Percentiles rank a stretch among this genome's conserved stretches.
Evolutionary conservation across 768 basidiomycete species (phyloP).

Genomic region (Naematelia aurantialba): DNA sequence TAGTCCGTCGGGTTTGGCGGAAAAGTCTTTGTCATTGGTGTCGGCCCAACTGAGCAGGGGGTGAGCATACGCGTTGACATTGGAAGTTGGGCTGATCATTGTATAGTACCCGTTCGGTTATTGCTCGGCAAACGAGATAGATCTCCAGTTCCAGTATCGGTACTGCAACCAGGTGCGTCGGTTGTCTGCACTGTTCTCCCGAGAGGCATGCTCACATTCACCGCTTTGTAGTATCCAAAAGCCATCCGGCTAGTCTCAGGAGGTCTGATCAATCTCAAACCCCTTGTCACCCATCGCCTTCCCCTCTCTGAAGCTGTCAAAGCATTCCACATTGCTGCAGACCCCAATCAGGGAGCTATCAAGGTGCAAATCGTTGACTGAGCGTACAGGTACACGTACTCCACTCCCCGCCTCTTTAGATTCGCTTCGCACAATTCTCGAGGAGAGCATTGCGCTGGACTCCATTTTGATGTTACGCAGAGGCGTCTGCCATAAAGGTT

Average conservation of each 20-base stretch:
- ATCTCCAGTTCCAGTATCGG: slow-evolving; percentile 52
- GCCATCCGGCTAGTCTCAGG: slow-evolving; percentile 50
- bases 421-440: no score
- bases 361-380: slow-evolving; percentile 50
- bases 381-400: neutral
- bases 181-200: neutral
- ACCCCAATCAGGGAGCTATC: slow-evolving; percentile 49
- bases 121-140: slow-evolving; percentile 50
- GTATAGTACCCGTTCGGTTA: slow-evolving; percentile 51
- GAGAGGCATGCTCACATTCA: neutral
- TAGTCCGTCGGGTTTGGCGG: slow-evolving; percentile 51
- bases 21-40: slow-evolving; percentile 53
- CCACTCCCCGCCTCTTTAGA: no score
- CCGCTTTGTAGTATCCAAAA: slow-evolving; percentile 52
- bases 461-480: no score
- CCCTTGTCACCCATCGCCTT: slow-evolving; percentile 53
- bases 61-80: slow-evolving; percentile 19
- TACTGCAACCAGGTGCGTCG: slow-evolving; percentile 49
- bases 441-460: no score
- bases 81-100: neutral
- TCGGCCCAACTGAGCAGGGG: slow-evolving; percentile 49
- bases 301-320: slow-evolving; percentile 48
- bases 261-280: slow-evolving; percentile 50
- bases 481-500: no score
- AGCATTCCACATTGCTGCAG: slow-evolving; percentile 52